A percentile compares a stretch with the other conserved stretches of the same genome.
Evolutionary conservation across 495 filamentous ascomycete species (phyloP).

Genomic region (Penicillium paxilli): DNA sequence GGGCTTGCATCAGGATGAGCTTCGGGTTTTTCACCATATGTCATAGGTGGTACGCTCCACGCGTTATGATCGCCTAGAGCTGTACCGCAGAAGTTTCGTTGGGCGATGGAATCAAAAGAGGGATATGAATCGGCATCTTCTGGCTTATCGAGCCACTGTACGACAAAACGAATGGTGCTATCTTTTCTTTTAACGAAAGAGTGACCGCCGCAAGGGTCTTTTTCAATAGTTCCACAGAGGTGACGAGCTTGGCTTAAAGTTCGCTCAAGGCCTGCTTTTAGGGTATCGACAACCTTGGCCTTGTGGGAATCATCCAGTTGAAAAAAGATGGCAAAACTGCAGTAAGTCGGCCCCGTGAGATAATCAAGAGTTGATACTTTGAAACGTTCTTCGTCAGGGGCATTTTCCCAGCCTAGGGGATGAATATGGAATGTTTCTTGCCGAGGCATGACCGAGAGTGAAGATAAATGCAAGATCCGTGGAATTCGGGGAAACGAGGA

Average conservation of each 20-base stretch:
- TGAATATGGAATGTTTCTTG: conserved; percentile 10
- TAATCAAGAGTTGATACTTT: conserved; percentile 24
- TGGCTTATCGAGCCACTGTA: conserved; percentile 38
- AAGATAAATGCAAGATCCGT: too few relatives aligned
- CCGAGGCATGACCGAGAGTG: conserved; percentile 11
- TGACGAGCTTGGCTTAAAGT: conserved; percentile 43
- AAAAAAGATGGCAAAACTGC: conserved; percentile 40
- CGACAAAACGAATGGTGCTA: conserved; percentile 38
- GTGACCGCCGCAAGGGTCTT: conserved; percentile 30
- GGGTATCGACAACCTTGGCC: conserved; percentile 15
- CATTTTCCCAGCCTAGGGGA: conserved; percentile 17
- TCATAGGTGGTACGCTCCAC: conserved; percentile 35
- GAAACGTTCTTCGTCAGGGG: conserved; percentile 21
- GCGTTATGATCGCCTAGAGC: conserved; percentile 24
- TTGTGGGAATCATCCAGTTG: conserved; percentile 33
- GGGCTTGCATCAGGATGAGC: conserved; percentile 33
- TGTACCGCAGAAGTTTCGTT: conserved; percentile 11
- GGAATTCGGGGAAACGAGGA: too few relatives aligned
- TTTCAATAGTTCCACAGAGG: conserved; percentile 44
- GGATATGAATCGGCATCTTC: conserved; percentile 27
- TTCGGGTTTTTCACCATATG: conserved; percentile 42
- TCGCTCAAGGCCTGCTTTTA: conserved; percentile 36
- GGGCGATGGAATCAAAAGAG: conserved; percentile 14
- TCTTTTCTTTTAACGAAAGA: conserved; percentile 43
- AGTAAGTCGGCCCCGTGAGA: conserved; percentile 16